Evolutionary conservation across 805 yeast species (phyloP).

Genomic region (Ogataea pignaliae): DNA sequence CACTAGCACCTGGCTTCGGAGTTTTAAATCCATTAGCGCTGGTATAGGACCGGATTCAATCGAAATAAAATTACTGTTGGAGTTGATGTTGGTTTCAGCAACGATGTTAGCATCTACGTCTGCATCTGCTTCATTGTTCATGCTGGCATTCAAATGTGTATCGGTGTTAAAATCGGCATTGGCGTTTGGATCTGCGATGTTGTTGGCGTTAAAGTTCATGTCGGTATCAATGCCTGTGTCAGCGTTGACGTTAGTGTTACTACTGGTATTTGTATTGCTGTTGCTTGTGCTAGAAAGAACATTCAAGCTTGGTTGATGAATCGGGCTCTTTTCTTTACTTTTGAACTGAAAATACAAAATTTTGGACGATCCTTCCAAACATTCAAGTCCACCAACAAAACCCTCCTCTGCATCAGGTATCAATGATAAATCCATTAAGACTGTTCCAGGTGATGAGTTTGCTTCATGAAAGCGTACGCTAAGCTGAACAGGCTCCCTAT

Average conservation of each 20-base stretch:
- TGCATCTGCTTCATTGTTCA: too few species aligned
- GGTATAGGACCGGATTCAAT: conserved; percentile 58
- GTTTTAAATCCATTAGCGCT: conserved; percentile 55
- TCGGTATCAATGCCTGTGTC: too few species aligned
- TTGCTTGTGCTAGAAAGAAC: background rate
- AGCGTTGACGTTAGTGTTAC: too few species aligned
- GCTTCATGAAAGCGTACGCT: conserved; percentile 64
- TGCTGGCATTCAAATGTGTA: conserved; percentile 19
- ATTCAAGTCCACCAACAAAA: conserved; percentile 65
- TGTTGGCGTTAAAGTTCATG: too few species aligned
- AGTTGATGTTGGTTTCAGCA: conserved; percentile 1
- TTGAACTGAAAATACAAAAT: conserved; percentile 42
- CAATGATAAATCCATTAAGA: conserved; percentile 54
- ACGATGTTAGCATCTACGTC: too few species aligned
- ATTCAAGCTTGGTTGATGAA: background rate
- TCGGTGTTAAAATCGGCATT: conserved; percentile 3
- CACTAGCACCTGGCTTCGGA: conserved; percentile 63
- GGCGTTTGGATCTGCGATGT: too few species aligned
- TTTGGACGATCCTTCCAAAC: conserved; percentile 34
- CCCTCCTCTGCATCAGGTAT: conserved; percentile 69
- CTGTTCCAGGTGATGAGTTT: conserved; percentile 51
- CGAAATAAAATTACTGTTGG: conserved; percentile 41
- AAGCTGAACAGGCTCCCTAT: conserved; percentile 35
- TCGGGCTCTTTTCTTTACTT: conserved; percentile 12
- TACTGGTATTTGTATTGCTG: too few species aligned